Evolutionary conservation across 441 rosid genomes (phyloP).

Genomic region (Adansonia rubrostipa): DNA sequence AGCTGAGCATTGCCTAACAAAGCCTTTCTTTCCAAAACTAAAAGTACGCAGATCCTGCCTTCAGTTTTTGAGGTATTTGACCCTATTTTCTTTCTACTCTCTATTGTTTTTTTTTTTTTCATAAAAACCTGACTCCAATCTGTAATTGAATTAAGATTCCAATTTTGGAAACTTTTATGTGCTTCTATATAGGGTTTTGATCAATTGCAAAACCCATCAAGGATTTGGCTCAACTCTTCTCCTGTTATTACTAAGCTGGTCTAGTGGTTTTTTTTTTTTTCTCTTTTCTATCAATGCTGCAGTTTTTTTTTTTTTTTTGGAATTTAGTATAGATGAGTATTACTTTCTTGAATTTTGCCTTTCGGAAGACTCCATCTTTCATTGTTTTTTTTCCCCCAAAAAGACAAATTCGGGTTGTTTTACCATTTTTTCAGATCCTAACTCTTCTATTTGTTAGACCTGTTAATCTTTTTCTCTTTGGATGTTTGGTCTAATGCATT

Average conservation of each 20-base stretch:
- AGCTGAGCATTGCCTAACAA: background rate
- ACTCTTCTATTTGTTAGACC: conserved; percentile 7
- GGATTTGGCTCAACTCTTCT: conserved; percentile 30
- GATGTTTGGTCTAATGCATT: background rate
- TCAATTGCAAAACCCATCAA: conserved; percentile 47
- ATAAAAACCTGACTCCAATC: background rate
- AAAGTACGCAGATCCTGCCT: conserved; percentile 8
- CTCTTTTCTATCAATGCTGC: background rate
- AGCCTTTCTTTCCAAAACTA: background rate
- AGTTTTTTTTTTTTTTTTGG: conserved; percentile 19
- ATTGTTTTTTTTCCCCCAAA: background rate
- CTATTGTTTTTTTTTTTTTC: background rate
- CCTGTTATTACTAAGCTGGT: conserved; percentile 15
- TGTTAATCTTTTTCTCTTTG: background rate
- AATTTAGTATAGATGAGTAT: conserved; percentile 12
- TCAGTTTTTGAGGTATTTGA: conserved; percentile 24
- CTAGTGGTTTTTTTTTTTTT: conserved; percentile 1
- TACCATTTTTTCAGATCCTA: background rate
- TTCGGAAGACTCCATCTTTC: conserved; percentile 1
- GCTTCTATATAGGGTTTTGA: conserved; percentile 35
- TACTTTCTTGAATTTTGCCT: conserved; percentile 7
- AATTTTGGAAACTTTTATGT: conserved; percentile 27
- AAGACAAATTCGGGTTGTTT: background rate
- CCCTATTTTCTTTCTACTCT: background rate
- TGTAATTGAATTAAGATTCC: conserved; percentile 5